Evolutionary conservation across 441 rosid species (phyloP), one percentile per base, ranked within the genome.

Genomic region (Gossypium davidsonii): DNA sequence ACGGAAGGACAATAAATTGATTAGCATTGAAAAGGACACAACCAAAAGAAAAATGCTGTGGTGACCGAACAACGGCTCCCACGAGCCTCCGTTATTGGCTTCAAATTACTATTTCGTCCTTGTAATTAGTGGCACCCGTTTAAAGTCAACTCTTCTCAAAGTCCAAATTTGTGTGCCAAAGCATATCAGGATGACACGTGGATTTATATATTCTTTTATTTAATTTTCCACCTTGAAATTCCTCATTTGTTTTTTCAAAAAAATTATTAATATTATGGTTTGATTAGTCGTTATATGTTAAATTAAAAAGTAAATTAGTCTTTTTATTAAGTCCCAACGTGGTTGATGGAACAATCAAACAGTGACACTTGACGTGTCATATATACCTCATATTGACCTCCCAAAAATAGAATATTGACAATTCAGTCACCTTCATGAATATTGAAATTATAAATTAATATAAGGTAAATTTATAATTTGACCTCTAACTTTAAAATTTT

Each of bases 261-360:
- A 26, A 26, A 26, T 0, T 3, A 26, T 26, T 26, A 26, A 3
- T 3, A 25, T 25, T 25, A 25, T 0, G 3, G 26, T 2, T 25
- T 25, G 0, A 25, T 23, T 23, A 23, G 25, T 23, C 25, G 25
- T 23, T 23, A 23, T 23, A 23, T 23, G 26, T 25, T 2, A 2
- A 0, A 25, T 25, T 0, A 26, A 26, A 26, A 0, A 3, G 1
- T 28, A 28, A 28, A 28, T 4, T 0, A 0, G 1, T 28, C 1
- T 4, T 28, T 28, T 28, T 28, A 0, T 28, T 28, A 28, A 4
- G 1, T 28, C 34, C 0, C 0, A 28, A 4, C 0, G 1, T 28
- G 6, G 1, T 28, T 28, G 34, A 28, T 28, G 1, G 6, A 28
- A 28, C 34, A 28, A 28, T 0, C 1, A 0, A 6, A 28, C 0